These are phyloP conservation scores for Lycium ferocissimum DNA, from an alignment of 257 asterid species.

Conservation along the genomic window DNA sequence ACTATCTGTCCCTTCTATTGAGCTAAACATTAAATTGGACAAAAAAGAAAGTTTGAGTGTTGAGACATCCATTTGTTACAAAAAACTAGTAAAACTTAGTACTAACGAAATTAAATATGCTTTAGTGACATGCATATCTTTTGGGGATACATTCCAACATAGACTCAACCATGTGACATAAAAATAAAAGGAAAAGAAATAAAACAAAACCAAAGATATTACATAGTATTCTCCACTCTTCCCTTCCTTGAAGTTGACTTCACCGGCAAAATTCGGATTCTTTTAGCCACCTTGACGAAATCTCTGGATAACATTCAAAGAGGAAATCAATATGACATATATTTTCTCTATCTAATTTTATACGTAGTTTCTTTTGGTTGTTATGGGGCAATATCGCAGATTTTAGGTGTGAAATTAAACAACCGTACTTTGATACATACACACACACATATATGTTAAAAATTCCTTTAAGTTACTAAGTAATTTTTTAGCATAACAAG, in stretches of 20 bases:
- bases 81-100: background rate
- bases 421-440: too few species aligned
- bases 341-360: background rate
- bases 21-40: background rate
- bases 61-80: background rate
- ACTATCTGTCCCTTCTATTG: background rate
- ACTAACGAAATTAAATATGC: background rate
- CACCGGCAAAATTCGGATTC: slow-evolving; percentile 76
- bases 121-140: background rate
- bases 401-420: too few species aligned
- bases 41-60: background rate
- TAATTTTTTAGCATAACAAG: too few species aligned
- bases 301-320: slow-evolving; percentile 49
- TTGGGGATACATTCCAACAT: background rate
- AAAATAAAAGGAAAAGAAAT: background rate
- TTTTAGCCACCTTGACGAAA: slow-evolving; percentile 79
- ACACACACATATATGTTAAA: too few species aligned
- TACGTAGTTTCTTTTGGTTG: too few species aligned
- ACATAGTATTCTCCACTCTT: slow-evolving; percentile 36
- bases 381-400: too few species aligned
- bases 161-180: background rate
- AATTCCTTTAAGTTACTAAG: too few species aligned
- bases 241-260: slow-evolving; percentile 60
- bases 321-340: background rate
- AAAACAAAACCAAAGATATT: background rate